These are phyloP conservation scores for Berberis vulgaris DNA, from an alignment of 164 flowering plant genomes.

Conservation along the genomic window DNA sequence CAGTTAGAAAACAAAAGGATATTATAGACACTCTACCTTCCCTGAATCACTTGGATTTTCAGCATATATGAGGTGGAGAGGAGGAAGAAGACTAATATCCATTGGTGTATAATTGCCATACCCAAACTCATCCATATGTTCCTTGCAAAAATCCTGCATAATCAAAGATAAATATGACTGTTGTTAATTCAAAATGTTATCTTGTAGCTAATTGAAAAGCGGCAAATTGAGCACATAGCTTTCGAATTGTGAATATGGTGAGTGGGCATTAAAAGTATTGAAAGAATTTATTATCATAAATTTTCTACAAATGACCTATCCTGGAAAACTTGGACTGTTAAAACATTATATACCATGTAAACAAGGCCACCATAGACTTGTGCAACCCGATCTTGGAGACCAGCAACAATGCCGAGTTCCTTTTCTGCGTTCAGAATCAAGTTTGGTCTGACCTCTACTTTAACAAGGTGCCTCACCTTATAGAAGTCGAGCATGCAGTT, in stretches of 20 bases:
- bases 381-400: constrained; percentile 95
- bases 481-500: constrained; percentile 90
- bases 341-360: constrained; percentile 56
- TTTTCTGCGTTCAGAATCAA: constrained; percentile 82
- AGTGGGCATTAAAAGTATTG: background rate
- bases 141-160: constrained; percentile 71
- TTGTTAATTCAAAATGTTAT: background rate
- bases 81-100: constrained; percentile 76
- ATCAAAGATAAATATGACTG: background rate
- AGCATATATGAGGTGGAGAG: constrained; percentile 83
- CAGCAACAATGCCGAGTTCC: constrained; percentile 96
- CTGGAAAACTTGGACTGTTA: background rate
- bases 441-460: constrained; percentile 86
- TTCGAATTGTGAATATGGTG: background rate
- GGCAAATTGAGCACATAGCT: background rate
- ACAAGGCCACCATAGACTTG: constrained; percentile 98
- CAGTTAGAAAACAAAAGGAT: background rate
- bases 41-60: constrained; percentile 99
- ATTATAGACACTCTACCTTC: constrained; percentile 52
- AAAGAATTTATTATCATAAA: too few relatives aligned
- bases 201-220: background rate
- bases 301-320: too few relatives aligned
- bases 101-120: constrained; percentile 74
- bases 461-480: constrained; percentile 61
- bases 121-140: constrained; percentile 68